Evolutionary conservation across 257 asterid species (phyloP), one percentile per base, ranked within the genome.

Genomic region (Nyctanthes arbortristis): DNA sequence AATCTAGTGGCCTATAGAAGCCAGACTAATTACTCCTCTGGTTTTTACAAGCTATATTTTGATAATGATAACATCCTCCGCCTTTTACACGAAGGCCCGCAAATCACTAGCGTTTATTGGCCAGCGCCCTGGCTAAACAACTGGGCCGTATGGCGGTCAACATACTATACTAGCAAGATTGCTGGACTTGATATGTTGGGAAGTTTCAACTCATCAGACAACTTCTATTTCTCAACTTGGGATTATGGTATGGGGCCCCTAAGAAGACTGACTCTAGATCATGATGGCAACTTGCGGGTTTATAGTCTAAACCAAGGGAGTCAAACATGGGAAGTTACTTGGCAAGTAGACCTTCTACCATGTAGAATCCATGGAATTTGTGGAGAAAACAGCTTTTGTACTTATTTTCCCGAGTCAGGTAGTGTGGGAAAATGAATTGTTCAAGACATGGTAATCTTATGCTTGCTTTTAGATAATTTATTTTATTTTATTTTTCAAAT

Each of bases 311-410:
- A 77, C 27, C 63, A 24, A 29, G 28, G 54, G 2, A 43, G 47
- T 1, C 63, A 40, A 11, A 60, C 16, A 5, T 83, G 85, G 85
- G 8, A 57, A 12, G 77, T 83, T 27, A 43, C 88, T 2, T 80
- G 88, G 85, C 78, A 77, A 75, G 69, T 64, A 0, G 34, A 29
- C 7, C 1, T 9, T 12, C 36, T 55, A 25, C 79, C 81, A 0
- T 83, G 85, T 33, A 67, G 8, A 2, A 61, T 73, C 28, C 84
- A 75, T 66, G 85, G 88, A 0, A 62, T 80, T 52, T 83, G 88
- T 35, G 89, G 86, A 6, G 65, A 43, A n/a, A 84, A 81, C 31
- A 33, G 77, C 35, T 2, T 78, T 2, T 84, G 89, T 58, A 34
- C 61, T 31, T 78, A 70, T 24, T 56, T 22, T 43, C 69, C 29